Base-by-base conservation (phyloP, 2,329 filamentous ascomycete species). In the Didymosphaeria variabile region DNA sequence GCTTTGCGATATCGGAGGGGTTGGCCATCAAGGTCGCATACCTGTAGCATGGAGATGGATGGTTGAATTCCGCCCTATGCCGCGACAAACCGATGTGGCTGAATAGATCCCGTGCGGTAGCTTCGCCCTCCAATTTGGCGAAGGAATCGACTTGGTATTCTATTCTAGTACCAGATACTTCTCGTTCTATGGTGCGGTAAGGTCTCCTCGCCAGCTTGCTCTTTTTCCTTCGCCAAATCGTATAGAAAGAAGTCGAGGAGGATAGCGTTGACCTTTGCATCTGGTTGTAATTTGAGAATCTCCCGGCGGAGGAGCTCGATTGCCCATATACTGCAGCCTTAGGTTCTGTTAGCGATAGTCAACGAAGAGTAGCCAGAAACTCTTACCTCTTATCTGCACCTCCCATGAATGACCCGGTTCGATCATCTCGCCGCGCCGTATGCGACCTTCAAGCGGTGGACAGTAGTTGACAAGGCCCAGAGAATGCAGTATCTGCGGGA, bases 201-300 rank as follows among this genome's bases (percentile, higher is more conserved):
- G 44, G 72, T 69, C 54, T 72, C 76, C 26, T 67, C 68, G 6
- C 65, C 71, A 7, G 74, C 75, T 32, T 70, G 72, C 77, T 98
- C 94, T 74, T 91, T 78, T 73, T 93, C 90, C 78, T 98, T 99
- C 81, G 95, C 93, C 19, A 91, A 88, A 80, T 99, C 95, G 75
- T 99, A 99, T 58, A 99, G 82, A 78, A 97, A 97, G 80, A 98
- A 99, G 79, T 99, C 95, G 65, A 99, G 95, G 70, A 99, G 79
- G 42, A 98, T 92, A 29, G 95, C 94, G 75, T 99, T 99, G 64
- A 90, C 78, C 17, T 81, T 80, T 0, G 89, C 85, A 10, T 90
- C 88, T 0, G 93, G 91, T 71, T 97, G 88, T 15, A 87, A 79
- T 49, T 84, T 86, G 59, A 89, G 73, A 54, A 99, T 98, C 76